Evolutionary conservation across 352 stramenopile genomes (phyloP).

Genomic region (Globisporangium nagaii): DNA sequence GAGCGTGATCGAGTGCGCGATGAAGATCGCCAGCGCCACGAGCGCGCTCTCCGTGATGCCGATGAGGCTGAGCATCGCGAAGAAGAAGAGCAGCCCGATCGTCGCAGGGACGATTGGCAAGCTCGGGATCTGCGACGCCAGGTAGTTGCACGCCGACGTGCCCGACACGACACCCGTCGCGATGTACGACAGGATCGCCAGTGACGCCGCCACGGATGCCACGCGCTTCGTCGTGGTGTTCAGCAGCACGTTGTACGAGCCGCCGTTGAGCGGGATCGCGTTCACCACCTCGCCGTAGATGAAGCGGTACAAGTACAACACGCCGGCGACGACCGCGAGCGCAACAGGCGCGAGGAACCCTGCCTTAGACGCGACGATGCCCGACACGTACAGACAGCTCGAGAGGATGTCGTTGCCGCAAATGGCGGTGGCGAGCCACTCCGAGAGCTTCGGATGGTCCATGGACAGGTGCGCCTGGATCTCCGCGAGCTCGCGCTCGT

Average conservation of each 20-base stretch:
- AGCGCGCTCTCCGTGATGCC: conserved; percentile 92
- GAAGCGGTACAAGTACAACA: conserved; percentile 88
- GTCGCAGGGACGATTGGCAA: conserved; percentile 76
- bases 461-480: conserved; percentile 72
- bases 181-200: conserved; percentile 95
- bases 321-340: conserved; percentile 85
- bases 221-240: conserved; percentile 94
- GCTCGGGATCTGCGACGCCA: conserved; percentile 68
- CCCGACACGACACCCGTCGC: conserved; percentile 90
- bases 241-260: conserved; percentile 94
- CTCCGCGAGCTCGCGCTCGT: conserved; percentile 58
- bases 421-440: conserved; percentile 93
- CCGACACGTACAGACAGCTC: conserved; percentile 89
- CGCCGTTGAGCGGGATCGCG: conserved; percentile 93
- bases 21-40: conserved; percentile 90
- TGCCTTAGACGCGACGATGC: conserved; percentile 79
- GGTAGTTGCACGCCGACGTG: conserved; percentile 85
- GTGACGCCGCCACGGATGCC: conserved; percentile 89
- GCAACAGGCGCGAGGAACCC: conserved; percentile 89
- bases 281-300: conserved; percentile 94
- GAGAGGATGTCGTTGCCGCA: conserved; percentile 95
- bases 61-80: conserved; percentile 86
- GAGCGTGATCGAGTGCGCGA: conserved; percentile 85
- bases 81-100: conserved; percentile 88
- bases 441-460: conserved; percentile 82